Conservation (phyloP, 768 basidiomycete genomes). For the Ramaria sp. region DNA sequence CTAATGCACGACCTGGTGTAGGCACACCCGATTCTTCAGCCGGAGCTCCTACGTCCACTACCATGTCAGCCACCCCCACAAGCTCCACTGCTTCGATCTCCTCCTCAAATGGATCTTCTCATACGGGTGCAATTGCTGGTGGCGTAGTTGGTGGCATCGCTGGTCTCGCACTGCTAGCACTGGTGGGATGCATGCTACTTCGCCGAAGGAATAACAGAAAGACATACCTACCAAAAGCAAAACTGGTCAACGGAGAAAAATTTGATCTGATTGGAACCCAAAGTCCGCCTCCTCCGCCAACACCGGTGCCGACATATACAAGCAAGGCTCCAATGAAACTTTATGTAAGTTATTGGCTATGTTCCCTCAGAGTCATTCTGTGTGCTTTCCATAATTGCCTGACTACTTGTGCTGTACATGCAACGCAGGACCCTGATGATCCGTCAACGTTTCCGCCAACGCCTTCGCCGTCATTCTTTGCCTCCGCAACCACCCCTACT, state of each 20-base stretch:
- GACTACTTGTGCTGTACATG: neutral
- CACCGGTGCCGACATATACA: neutral
- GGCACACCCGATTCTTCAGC: neutral
- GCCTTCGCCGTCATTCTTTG: neutral
- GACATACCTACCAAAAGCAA: neutral
- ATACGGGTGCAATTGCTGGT: conserved; percentile 6
- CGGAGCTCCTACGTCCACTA: neutral
- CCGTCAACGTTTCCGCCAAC: conserved; percentile 1
- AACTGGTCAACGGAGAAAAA: neutral
- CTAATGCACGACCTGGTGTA: too few relatives aligned
- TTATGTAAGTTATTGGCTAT: conserved; percentile 3
- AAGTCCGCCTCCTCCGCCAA: neutral
- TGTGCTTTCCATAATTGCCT: neutral
- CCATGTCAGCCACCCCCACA: neutral
- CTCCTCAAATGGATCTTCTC: neutral
- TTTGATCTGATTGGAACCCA: neutral
- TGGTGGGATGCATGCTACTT: neutral
- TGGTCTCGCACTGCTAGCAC: neutral
- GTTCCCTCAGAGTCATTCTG: neutral
- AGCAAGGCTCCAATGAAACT: neutral
- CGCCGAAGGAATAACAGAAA: neutral
- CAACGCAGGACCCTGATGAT: conserved; percentile 1
- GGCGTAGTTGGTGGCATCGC: neutral
- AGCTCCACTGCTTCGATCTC: neutral
- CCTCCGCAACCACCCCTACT: too few relatives aligned